Evolutionary conservation across 768 basidiomycete genomes (phyloP).

Genomic region (Termitomyces sp.): DNA sequence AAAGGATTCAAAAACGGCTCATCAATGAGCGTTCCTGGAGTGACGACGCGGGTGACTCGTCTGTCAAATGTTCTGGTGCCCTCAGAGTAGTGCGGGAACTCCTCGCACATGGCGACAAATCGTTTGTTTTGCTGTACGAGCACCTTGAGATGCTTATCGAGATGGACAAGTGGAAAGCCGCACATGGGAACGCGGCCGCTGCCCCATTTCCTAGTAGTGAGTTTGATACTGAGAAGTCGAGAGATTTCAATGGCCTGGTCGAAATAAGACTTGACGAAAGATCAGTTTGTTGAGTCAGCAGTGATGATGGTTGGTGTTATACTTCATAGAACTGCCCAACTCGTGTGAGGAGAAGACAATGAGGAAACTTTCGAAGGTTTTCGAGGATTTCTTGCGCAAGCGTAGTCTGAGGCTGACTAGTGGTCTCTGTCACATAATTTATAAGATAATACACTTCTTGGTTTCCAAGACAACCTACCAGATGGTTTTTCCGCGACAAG

Average conservation of each 20-base stretch:
- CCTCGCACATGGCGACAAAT: slow-evolving; percentile 93
- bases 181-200: slow-evolving; percentile 74
- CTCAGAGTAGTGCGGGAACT: slow-evolving; percentile 57
- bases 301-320: slow-evolving; percentile 10
- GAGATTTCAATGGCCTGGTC: slow-evolving; percentile 83
- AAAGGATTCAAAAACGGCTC: slow-evolving; percentile 82
- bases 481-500: neutral
- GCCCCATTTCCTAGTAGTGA: slow-evolving; percentile 75
- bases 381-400: slow-evolving; percentile 69
- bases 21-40: slow-evolving; percentile 92
- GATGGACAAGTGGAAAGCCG: slow-evolving; percentile 83
- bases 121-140: slow-evolving; percentile 80
- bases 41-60: slow-evolving; percentile 82
- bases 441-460: neutral
- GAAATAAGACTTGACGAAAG: slow-evolving; percentile 78
- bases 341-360: slow-evolving; percentile 86
- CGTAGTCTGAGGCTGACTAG: slow-evolving; percentile 30
- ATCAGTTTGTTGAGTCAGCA: neutral
- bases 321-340: slow-evolving; percentile 98
- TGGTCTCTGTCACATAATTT: slow-evolving; percentile 1
- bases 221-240: slow-evolving; percentile 74
- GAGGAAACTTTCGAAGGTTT: slow-evolving; percentile 76
- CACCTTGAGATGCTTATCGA: slow-evolving; percentile 84
- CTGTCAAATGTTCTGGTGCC: slow-evolving; percentile 69
- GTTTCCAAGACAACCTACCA: neutral